Percentiles rank a stretch among this genome's conserved stretches.
phyloP scores from a whole-genome alignment of 1,139 yeast species.

The Hansenula sp. region DNA sequence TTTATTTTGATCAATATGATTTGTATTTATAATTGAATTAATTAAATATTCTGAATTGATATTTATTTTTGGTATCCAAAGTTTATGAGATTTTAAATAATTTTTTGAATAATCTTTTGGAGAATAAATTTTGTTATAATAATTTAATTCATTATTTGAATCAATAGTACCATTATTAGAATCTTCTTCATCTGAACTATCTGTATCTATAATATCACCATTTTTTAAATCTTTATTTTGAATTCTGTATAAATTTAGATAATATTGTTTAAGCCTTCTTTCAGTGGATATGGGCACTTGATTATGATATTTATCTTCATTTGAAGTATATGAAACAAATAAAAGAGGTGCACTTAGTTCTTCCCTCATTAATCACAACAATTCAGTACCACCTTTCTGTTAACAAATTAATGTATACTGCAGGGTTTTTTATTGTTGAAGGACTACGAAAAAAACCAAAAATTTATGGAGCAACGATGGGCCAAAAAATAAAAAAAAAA shows the following conservation, averaged over 20 bases:
- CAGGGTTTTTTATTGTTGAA: background rate
- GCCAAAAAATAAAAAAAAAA: too few species aligned
- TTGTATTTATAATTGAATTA: too few species aligned
- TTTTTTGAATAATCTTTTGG: slow-evolving; percentile 1
- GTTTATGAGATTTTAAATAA: slow-evolving; percentile 7
- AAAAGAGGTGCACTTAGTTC: background rate
- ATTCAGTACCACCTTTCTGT: too few species aligned
- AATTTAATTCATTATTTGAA: too few species aligned
- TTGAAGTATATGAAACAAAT: background rate
- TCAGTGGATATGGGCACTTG: background rate
- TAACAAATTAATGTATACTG: too few species aligned
- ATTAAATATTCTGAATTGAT: background rate
- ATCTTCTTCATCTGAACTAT: background rate
- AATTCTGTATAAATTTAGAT: background rate
- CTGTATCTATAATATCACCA: background rate
- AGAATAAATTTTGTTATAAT: background rate
- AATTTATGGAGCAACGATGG: too few species aligned
- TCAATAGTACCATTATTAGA: background rate
- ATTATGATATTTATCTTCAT: background rate
- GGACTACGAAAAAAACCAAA: background rate
- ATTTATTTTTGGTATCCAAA: slow-evolving; percentile 8
- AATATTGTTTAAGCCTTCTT: background rate
- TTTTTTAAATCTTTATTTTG: background rate
- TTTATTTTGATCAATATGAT: background rate
- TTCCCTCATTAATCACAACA: too few species aligned